Base-by-base conservation (phyloP, 2,329 filamentous ascomycete genomes). In the Bipolaris oryzae region DNA sequence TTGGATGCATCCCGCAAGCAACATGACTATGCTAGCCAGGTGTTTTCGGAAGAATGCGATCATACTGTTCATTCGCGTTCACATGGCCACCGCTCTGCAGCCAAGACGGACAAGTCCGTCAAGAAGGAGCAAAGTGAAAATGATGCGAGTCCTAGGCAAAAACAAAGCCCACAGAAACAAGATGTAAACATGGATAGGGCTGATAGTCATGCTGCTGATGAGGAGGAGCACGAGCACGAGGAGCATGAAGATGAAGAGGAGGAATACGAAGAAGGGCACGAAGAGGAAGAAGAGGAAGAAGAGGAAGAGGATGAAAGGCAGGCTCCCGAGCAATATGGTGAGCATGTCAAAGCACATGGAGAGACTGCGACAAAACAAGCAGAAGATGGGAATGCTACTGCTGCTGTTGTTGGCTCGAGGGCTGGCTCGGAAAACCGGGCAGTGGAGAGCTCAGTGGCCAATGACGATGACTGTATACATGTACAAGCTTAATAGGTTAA, bases 11-110 rank as follows among this genome's bases (percentile, higher is more conserved):
- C 70, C 9, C 65, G 67, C 21, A 70, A 64, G 49, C 63, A 73
- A 38, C 67, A 73, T 39, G 72, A 76, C 46, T 73, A 74, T 34
- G 64, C 68, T 18, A 64, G 66, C 16, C 69, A 73, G 35, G 66
- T 74, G 3, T 74, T 75, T 55, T 69, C 70, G 51, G 66, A 73
- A 20, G 63, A 68, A 39, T 55, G 45, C 15, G 66, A 68, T 13
- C 70, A 74, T 20, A 67, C 64, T 2, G 64, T 66, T 1, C 70
- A 72, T 25, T 54, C 66, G 25, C 62, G 64, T 6, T 35, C 60
- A 7, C 63, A 60, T 2, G 53, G 56, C 23, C 63, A 63, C 28
- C 37, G 63, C 23, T 61, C 44, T 18, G 21, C 53, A 11, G 18
- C 53, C 6, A 56, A 55, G n/a, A 7, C 34, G 20, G 31, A 61